Evolutionary conservation across 2,329 filamentous ascomycete genomes (phyloP).

Genomic region (Aspergillus fumigatiaffinis): DNA sequence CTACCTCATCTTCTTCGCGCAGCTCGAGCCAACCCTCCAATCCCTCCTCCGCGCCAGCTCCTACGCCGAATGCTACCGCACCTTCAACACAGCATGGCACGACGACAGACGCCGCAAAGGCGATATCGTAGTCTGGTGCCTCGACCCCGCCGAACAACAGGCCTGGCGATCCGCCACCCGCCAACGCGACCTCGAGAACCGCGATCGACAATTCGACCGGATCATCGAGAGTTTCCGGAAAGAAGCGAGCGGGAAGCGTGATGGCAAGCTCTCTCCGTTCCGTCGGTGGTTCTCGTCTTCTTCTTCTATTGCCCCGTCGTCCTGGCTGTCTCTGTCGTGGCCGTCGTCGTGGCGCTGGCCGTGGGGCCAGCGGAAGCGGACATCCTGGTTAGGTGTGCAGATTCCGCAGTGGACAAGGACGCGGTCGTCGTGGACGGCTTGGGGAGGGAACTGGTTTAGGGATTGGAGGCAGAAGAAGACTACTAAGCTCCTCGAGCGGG

Average conservation of each 20-base stretch:
- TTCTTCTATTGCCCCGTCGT: neutral
- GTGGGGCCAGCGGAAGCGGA: slow-evolving; percentile 12
- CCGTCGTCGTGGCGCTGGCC: slow-evolving; percentile 15
- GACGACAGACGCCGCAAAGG: slow-evolving; percentile 59
- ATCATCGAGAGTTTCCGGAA: slow-evolving; percentile 31
- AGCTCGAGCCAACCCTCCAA: slow-evolving; percentile 50
- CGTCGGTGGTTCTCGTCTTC: slow-evolving; percentile 6
- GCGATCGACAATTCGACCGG: slow-evolving; percentile 33
- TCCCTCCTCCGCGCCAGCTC: slow-evolving; percentile 40
- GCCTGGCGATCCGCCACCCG: slow-evolving; percentile 31
- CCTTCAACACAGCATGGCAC: slow-evolving; percentile 60
- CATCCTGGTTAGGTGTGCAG: slow-evolving; percentile 10
- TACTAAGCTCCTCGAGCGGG: slow-evolving; percentile 10
- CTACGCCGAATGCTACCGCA: slow-evolving; percentile 57
- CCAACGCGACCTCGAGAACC: slow-evolving; percentile 17
- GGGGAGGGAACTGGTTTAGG: neutral
- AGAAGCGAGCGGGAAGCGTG: slow-evolving; percentile 15
- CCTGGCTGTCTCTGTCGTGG: slow-evolving; percentile 11
- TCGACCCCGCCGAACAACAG: slow-evolving; percentile 34
- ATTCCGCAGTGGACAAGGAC: slow-evolving; percentile 5
- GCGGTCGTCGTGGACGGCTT: slow-evolving; percentile 3
- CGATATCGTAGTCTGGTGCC: slow-evolving; percentile 61
- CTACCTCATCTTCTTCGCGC: slow-evolving; percentile 53
- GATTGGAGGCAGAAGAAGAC: neutral
- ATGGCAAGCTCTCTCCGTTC: slow-evolving; percentile 2